Percentiles rank a stretch among this genome's conserved stretches.
Conservation (phyloP, 2,329 filamentous ascomycete genomes). For the Orbilia brochopaga region DNA sequence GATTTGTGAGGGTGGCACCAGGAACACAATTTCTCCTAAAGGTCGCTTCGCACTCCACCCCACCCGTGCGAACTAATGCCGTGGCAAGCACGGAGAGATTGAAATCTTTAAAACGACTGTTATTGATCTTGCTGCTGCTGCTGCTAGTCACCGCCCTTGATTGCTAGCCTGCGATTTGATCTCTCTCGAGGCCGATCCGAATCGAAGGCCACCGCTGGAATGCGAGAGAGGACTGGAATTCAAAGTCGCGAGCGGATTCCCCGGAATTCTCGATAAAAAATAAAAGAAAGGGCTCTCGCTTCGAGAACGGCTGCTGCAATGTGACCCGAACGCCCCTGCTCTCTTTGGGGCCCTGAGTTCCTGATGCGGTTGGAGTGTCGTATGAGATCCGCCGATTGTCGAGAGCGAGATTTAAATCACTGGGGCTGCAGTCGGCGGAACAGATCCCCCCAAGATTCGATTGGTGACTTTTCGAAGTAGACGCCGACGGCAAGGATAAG, state of each 20-base stretch:
- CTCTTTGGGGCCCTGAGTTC: constrained; percentile 4
- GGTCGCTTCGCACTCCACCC: constrained; percentile 49
- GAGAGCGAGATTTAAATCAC: background rate
- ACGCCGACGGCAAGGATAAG: constrained; percentile 7
- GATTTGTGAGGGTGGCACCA: constrained; percentile 52
- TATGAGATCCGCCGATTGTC: background rate
- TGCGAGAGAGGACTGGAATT: constrained; percentile 6
- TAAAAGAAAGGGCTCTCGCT: constrained; percentile 24
- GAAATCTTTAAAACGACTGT: constrained; percentile 37
- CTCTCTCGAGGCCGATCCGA: background rate
- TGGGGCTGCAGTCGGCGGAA: too few relatives aligned
- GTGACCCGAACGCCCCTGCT: constrained; percentile 26
- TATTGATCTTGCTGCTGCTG: constrained; percentile 17
- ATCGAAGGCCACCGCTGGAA: background rate
- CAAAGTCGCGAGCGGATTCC: constrained; percentile 46
- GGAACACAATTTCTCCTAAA: constrained; percentile 51
- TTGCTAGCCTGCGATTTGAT: constrained; percentile 3
- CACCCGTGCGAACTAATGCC: constrained; percentile 35
- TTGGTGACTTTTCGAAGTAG: background rate
- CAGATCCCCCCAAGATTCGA: background rate
- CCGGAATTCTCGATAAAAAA: constrained; percentile 35
- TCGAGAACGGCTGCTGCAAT: constrained; percentile 23
- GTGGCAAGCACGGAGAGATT: constrained; percentile 23
- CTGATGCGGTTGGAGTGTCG: constrained; percentile 7
- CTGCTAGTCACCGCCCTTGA: constrained; percentile 25